Base-by-base conservation (phyloP, 306 rosid species). In the Rubus parviflorus region DNA sequence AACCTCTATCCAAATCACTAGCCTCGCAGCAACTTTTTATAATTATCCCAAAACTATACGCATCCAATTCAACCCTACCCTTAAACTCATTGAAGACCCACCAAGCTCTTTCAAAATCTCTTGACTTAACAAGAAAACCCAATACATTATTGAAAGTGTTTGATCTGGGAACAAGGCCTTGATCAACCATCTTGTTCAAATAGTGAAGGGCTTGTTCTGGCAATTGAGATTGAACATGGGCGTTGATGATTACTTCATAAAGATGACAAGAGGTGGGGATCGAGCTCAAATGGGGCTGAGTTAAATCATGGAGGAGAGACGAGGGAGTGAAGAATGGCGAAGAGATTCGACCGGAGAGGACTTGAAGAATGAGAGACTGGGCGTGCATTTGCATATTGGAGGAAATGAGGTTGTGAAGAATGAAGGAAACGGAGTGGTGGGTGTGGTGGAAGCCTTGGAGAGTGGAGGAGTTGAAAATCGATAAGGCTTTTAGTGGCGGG, bases 21-120 rank as follows among this genome's bases (percentile, higher is more conserved):
- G 78, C 80, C 75, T 89, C 92, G 53, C 93, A 93, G 79, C 86
- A 87, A 77, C 85, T 89, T 75, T 89, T 88, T 14, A 88, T 83
- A 92, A 91, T 86, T 14, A 91, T 89, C 82, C 97, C 97, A 47
- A 93, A 93, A 76, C 91, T 84, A 73, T 84, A 81, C 19, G 16
- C 81, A 85, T 94, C 97, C 25, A 90, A 42, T 61, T 58, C 72
- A 75, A 67, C 79, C 77, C 52, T 77, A 35, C 65, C 75, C 78
- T 78, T 81, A 64, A 77, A 80, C 54, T 86, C 88, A 66, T 70
- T 45, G 77, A 88, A 94, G 75, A 90, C 69, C 70, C 52, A 6
- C 92, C 93, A 89, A 6, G 97, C 89, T 74, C 79, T 79, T 40
- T 22, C 81, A 69, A 87, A 83, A 70, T 54, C 51, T 42, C 56